phyloP scores from a whole-genome alignment of 2,329 filamentous ascomycete genomes.

The Aspergillus sp. region DNA sequence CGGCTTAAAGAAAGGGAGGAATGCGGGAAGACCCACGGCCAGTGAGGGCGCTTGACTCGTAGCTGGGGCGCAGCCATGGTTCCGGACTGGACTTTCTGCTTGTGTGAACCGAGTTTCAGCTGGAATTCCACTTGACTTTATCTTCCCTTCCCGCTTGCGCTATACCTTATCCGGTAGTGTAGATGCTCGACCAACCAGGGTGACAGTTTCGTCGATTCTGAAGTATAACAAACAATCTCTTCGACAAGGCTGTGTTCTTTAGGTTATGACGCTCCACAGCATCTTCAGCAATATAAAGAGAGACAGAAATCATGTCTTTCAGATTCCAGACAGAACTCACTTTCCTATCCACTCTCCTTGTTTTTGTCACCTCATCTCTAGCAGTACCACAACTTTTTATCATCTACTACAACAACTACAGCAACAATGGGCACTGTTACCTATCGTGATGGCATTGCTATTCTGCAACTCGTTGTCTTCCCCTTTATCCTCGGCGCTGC shows the following conservation, averaged over 20 bases:
- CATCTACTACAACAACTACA: background rate
- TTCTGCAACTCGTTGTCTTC: conserved; percentile 33
- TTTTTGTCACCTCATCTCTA: background rate
- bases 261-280: background rate
- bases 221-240: background rate
- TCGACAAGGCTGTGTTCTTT: background rate
- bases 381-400: background rate
- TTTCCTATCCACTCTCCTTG: background rate
- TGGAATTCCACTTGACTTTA: background rate
- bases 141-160: background rate
- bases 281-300: conserved; percentile 4
- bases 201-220: no score
- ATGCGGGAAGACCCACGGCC: background rate
- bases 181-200: conserved; percentile 16
- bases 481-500: conserved; percentile 28
- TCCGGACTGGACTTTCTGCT: no score
- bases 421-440: conserved; percentile 23
- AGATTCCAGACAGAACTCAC: no score
- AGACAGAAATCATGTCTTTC: background rate
- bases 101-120: no score
- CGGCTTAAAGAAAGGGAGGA: no score
- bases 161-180: conserved; percentile 6
- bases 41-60: background rate
- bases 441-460: conserved; percentile 34
- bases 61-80: no score